These are phyloP conservation scores for Penicillium sp. DNA, from an alignment of 2,329 filamentous ascomycete genomes.

Conservation along the genomic window DNA sequence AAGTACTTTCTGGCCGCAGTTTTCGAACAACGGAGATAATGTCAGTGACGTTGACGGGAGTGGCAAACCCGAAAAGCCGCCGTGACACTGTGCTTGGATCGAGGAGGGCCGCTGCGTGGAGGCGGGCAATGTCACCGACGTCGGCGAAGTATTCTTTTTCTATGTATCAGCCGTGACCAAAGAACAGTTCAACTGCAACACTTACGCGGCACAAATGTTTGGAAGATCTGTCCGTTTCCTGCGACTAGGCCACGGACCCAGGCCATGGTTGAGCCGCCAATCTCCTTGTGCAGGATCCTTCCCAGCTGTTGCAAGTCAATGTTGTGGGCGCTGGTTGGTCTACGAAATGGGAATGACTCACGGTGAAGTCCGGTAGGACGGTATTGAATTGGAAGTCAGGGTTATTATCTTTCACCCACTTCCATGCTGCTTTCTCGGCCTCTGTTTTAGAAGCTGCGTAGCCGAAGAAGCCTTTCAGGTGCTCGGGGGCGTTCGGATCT, in stretches of 20 bases:
- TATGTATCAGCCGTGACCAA: neutral
- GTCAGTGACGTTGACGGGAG: constrained; percentile 6
- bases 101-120: constrained; percentile 5
- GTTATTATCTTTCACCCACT: constrained; percentile 44
- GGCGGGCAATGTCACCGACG: constrained; percentile 30
- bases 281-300: constrained; percentile 32
- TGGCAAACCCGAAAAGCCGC: constrained; percentile 9
- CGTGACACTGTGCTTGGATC: constrained; percentile 5
- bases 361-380: constrained; percentile 34
- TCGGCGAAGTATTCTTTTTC: constrained; percentile 17
- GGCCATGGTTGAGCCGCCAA: constrained; percentile 19
- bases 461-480: constrained; percentile 26
- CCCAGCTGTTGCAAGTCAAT: constrained; percentile 25
- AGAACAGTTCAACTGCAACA: neutral
- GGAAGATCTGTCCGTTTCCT: constrained; percentile 5
- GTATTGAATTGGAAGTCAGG: constrained; percentile 46
- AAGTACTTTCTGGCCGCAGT: constrained; percentile 38
- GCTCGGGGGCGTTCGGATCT: constrained; percentile 26
- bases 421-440: constrained; percentile 47
- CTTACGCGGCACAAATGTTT: constrained; percentile 2
- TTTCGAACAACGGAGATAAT: constrained; percentile 29
- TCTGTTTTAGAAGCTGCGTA: constrained; percentile 50
- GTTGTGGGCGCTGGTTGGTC: no score
- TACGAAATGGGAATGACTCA: constrained; percentile 27
- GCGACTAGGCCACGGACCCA: constrained; percentile 6